Evolutionary conservation across 2,329 filamentous ascomycete species (phyloP), one percentile per base, ranked within the genome.

Genomic region (Fusarium brachygibbosum): DNA sequence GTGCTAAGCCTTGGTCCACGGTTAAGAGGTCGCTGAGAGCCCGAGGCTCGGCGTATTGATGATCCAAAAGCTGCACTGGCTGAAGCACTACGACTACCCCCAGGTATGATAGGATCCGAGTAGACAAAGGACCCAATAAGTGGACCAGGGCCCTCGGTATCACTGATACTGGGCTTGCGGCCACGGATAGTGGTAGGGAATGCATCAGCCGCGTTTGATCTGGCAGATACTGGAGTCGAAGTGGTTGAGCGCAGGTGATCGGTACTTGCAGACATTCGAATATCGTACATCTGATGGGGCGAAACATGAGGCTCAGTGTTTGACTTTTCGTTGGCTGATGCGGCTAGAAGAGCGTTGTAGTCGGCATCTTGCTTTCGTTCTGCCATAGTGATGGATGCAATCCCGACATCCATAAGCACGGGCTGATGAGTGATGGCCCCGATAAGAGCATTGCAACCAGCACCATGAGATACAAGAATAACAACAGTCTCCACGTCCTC

Each of bases 361-460:
- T 83, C 81, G 9, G 81, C 75, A 31, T 77, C 79, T 1, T 82
- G 79, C 62, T 89, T 90, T 50, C 90, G 86, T 17, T 90, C 86
- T 6, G 95, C 95, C 90, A 98, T 92, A 2, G 95, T 98, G 49
- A 99, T 84, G 5, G 94, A 97, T 1, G 95, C 93, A 81, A 97
- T 92, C 29, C 91, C 91, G 17, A 98, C 91, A 76, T 98, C 94
- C 75, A 97, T 88, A 16, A 99, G 85, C 0, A 97, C 94, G 0
- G 96, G 95, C 75, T 97, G 92, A 63, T 95, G 92, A 1, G 94
- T 97, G 69, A 99, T 87, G 28, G 94, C 94, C 14, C 95, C 94
- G 66, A 99, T 94, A 44, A 99, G 81, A 4, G 96, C 96, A 81
- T 99, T 99, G 80, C 95, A 97, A 38, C 96, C 96, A 16, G 96